phyloP scores from a whole-genome alignment of 2,329 filamentous ascomycete species.

The Metarhizium humberi region DNA sequence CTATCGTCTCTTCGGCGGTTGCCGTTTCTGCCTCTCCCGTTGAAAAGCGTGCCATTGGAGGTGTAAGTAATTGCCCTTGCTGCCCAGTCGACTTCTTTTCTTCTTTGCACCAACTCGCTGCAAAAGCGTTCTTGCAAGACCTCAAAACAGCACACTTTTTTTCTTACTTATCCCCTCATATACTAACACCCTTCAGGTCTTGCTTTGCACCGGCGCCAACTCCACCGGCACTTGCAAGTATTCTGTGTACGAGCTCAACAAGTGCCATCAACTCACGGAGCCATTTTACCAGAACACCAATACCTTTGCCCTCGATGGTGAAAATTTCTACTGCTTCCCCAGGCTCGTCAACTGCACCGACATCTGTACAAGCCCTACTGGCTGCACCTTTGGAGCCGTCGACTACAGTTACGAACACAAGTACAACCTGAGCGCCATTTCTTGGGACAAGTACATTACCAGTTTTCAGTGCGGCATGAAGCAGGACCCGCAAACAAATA shows the following conservation, averaged over 20 bases:
- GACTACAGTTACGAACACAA: constrained; percentile 36
- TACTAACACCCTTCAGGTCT: constrained; percentile 24
- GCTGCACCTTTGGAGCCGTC: constrained; percentile 42
- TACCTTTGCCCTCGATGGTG: constrained; percentile 43
- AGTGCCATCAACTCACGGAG: constrained; percentile 35
- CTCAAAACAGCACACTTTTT: too few relatives aligned
- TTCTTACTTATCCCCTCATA: too few relatives aligned
- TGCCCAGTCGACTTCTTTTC: neutral
- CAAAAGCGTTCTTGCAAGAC: too few relatives aligned
- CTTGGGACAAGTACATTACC: constrained; percentile 31
- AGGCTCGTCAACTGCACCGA: constrained; percentile 29
- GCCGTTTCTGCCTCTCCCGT: constrained; percentile 20
- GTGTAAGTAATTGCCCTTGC: constrained; percentile 28
- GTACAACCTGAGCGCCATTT: constrained; percentile 34
- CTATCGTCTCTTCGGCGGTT: constrained; percentile 13
- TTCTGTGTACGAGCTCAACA: constrained; percentile 30
- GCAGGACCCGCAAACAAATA: neutral
- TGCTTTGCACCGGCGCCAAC: constrained; percentile 41
- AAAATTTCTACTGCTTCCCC: constrained; percentile 38
- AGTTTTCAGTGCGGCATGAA: constrained; percentile 23
- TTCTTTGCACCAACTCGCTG: too few relatives aligned
- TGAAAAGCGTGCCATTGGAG: constrained; percentile 33
- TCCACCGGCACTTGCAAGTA: constrained; percentile 37
- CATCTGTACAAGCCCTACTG: constrained; percentile 39
- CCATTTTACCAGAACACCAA: constrained; percentile 31